Evolutionary conservation across 345 rosid species (phyloP), one percentile per base, ranked within the genome.

Genomic region (Salix exigua): DNA sequence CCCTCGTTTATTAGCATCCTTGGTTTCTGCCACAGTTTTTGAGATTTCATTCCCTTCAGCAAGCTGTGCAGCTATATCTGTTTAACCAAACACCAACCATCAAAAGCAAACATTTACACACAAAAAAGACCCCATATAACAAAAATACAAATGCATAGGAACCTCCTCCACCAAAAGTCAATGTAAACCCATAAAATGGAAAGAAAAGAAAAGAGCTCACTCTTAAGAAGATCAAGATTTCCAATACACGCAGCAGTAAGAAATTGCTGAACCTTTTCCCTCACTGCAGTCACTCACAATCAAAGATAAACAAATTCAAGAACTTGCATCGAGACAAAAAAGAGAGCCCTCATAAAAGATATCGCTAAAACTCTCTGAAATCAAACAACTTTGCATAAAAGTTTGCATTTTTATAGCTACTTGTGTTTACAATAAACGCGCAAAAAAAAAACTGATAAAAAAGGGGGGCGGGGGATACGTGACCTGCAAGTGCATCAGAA

Each of bases 1-100:
- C 23, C 97, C 99, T 61, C 97, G 86, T 83, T 91, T 85, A 79
- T 95, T 93, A 2, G 96, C 99, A 83, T 95, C 97, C 86, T 91
- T 95, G 62, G 91, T 85, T 82, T 88, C 93, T 64, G 86, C 89
- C 74, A 95, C 88, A 13, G 99, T 88, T 80, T 78, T 80, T 6
- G 83, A 81, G 48, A 90, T 38, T 69, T 86, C 97, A 79, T 91
- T 86, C 26, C 97, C 97, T 19, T 90, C 94, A 84, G 91, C 99
- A 12, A 95, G 93, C 86, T 91, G 88, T 62, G 81, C 53, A 6
- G 97, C 97, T 63, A 89, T 72, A 42, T 82, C 97, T 95, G 82
- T 70, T 82, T 50, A 40, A 62, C 23, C 72, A 66, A 66, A 79
- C n/a, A 44, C 46, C 33, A 84, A 64, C 5, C 38, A 40, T 48